These are phyloP conservation scores for Russula sp. DNA, from an alignment of 768 basidiomycete species.

Conservation along the genomic window DNA sequence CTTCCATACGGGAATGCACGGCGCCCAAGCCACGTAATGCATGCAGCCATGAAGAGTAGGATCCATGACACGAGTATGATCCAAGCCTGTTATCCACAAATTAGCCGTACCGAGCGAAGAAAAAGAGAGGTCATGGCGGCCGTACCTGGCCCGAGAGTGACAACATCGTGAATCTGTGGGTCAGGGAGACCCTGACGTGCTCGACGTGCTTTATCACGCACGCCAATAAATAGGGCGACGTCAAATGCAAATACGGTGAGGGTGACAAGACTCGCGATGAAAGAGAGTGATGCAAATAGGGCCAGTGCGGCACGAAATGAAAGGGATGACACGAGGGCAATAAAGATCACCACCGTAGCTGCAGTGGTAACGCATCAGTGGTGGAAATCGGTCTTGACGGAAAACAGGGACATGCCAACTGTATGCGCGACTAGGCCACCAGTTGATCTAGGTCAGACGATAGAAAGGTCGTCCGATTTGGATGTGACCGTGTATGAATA, in stretches of 20 bases:
- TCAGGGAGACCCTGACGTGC: constrained; percentile 43
- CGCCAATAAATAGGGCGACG: constrained; percentile 64
- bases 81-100: constrained; percentile 22
- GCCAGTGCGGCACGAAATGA: constrained; percentile 51
- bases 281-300: constrained; percentile 50
- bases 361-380: constrained; percentile 8
- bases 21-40: constrained; percentile 20
- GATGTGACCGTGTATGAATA: constrained; percentile 48
- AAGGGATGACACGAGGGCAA: constrained; percentile 62
- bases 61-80: constrained; percentile 24
- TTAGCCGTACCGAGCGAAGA: not conserved
- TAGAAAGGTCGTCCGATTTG: constrained; percentile 38
- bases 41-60: constrained; percentile 23
- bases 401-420: constrained; percentile 48
- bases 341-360: constrained; percentile 54
- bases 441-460: constrained; percentile 61
- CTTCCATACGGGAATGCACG: constrained; percentile 26
- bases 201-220: constrained; percentile 50
- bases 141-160: constrained; percentile 52
- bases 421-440: constrained; percentile 73
- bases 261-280: constrained; percentile 65
- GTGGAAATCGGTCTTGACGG: not conserved
- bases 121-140: not conserved
- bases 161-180: constrained; percentile 29
- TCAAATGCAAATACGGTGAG: constrained; percentile 75